Evolutionary conservation across 1,284 basidiomycete species (phyloP), one percentile per base, ranked within the genome.

Genomic region (Pseudozyma flocculosa): DNA sequence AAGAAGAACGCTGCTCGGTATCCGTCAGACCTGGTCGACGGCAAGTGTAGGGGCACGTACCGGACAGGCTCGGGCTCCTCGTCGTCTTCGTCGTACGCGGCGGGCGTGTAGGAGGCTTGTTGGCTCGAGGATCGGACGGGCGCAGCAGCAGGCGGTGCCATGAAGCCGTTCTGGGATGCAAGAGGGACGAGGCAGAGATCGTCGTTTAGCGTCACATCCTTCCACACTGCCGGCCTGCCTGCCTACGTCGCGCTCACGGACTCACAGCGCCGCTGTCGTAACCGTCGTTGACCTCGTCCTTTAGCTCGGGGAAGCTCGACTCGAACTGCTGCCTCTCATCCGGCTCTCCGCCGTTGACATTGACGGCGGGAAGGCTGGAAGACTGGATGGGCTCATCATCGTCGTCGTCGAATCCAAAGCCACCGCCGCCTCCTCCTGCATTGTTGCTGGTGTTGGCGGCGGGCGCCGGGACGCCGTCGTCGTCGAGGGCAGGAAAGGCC

Each of bases 221-320:
- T n/a, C n/a, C n/a, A n/a, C n/a, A n/a, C n/a, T n/a, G n/a, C n/a
- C n/a, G n/a, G n/a, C n/a, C n/a, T n/a, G n/a, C n/a, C n/a, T n/a
- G n/a, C n/a, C n/a, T n/a, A n/a, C n/a, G n/a, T n/a, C n/a, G n/a
- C n/a, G n/a, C n/a, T n/a, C n/a, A n/a, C n/a, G n/a, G 29, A 61
- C 59, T 48, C 36, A 61, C 59, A 34, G 53, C 45, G 47, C 50
- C 60, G 24, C 54, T 48, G 17, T 55, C 43, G 41, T 51, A 38
- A 46, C 41, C 40, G 30, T 38, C 26, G 43, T 36, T 19, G 49
- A 50, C 18, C 41, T 26, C 47, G 22, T 75, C 81, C 47, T 87
- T 85, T 53, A 97, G 84, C 68, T 91, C 91, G 0, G 93, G 93
- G 80, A 94, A 97, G 63, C 90, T 86, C 75, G 82, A 88, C 81